Base-by-base conservation (phyloP, 169 alveolate species). In the Plasmodium falciparum region DNA sequence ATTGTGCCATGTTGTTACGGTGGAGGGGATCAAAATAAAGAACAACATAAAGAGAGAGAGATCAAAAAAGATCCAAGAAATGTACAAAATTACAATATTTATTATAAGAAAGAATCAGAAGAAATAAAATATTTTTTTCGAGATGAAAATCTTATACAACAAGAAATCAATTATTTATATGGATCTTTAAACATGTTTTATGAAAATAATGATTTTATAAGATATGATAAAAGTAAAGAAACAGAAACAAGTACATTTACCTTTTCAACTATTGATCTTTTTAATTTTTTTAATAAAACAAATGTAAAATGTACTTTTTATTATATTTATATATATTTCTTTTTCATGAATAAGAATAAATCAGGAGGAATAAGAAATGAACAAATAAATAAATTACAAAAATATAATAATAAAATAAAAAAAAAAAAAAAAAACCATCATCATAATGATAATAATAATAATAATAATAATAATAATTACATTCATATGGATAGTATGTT, bases 101-200 rank as follows among this genome's bases (percentile, higher is more conserved):
- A 3, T 2, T 39, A 59, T 22, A 5, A 5, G 47, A 39, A 1
- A 5, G 9, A 39, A 33, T 8, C 3, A 39, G 47, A 39, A 39
- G 9, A 39, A 39, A 1, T 5, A 5, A 39, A 39, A 5, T 39
- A 39, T 39, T 39, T 39, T 39, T 39, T 39, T 39, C 7, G 47
- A 0, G 70, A 72, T 22, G 69, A 15, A 54, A 22, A 7, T 12
- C 1, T 61, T 2, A 52, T 47, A 11, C 43, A 73, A 11, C 45
- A 56, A n/a, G 86, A 73, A 58, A 24, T 73, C 5, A 56, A 73
- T 62, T 12, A 56, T 7, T 58, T 73, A 58, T 73, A 56, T 24
- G 71, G 86, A 8, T 26, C 71, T 0, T 22, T 73, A 0, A 70
- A 73, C 26, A 6, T 73, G 1, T 73, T 73, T 58, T 73, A 29